phyloP scores from a whole-genome alignment of 345 rosid species.

The Gossypium turneri region DNA sequence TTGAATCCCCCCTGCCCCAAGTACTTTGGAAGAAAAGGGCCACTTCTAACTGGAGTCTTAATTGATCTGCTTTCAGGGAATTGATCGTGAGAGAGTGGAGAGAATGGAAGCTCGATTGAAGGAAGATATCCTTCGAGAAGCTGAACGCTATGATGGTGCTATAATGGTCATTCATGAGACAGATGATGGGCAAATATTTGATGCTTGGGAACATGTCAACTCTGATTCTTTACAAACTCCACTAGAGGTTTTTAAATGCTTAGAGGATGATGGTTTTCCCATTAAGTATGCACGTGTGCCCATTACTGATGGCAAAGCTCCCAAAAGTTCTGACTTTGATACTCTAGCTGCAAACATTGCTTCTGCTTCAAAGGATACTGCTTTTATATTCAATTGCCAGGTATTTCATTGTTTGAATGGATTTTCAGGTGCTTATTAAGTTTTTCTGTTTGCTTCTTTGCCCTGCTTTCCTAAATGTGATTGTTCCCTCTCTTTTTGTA shows the following conservation, averaged over 20 bases:
- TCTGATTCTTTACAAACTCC: constrained; percentile 83
- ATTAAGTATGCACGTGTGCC: constrained; percentile 93
- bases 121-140: constrained; percentile 92
- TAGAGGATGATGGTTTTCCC: constrained; percentile 81
- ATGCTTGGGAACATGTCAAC: constrained; percentile 89
- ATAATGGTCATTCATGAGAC: constrained; percentile 98
- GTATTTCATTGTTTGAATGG: constrained; percentile 29
- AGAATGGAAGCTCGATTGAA: constrained; percentile 95
- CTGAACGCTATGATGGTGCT: constrained; percentile 76
- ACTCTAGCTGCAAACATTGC: constrained; percentile 66
- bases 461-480: background rate
- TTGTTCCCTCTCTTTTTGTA: constrained; percentile 28
- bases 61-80: constrained; percentile 56
- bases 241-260: constrained; percentile 81
- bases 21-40: background rate
- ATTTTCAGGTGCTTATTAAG: constrained; percentile 12
- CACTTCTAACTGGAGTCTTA: constrained; percentile 18
- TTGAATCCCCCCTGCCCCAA: background rate
- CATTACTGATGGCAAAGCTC: constrained; percentile 98
- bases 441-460: background rate
- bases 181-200: constrained; percentile 72
- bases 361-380: constrained; percentile 89
- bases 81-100: constrained; percentile 91
- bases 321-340: constrained; percentile 94
- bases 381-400: constrained; percentile 98